A percentile compares a stretch with the other conserved stretches of the same genome.
Conservation (phyloP, 768 basidiomycete genomes). For the Glaciozyma antarctica region DNA sequence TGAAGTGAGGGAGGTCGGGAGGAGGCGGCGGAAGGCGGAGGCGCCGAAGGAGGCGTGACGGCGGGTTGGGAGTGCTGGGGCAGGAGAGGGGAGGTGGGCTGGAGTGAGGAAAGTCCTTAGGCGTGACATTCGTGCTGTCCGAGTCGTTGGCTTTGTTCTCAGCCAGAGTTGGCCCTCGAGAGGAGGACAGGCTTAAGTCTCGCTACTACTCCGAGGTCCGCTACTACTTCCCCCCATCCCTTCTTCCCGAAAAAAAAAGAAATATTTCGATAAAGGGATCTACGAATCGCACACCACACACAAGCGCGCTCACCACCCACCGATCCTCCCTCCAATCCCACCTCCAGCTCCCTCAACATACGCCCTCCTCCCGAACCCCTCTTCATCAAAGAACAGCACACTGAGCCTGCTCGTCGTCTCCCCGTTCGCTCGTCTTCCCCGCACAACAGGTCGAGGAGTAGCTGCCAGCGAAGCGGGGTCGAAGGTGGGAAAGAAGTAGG, state of each 20-base stretch:
- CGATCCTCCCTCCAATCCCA: neutral
- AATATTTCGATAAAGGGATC: no score
- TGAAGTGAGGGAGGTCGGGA: conserved; percentile 1
- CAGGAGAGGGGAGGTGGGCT: no score
- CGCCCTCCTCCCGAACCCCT: neutral
- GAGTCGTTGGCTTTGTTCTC: no score
- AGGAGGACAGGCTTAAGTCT: no score
- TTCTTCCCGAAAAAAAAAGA: no score
- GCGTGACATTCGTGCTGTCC: no score
- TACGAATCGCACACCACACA: no score
- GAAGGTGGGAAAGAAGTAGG: neutral
- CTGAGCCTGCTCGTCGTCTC: neutral
- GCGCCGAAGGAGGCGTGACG: conserved; percentile 17
- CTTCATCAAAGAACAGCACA: neutral
- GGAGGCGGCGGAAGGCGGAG: conserved; percentile 10
- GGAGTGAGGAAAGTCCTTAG: no score
- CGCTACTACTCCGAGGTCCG: no score
- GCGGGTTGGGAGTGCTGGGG: neutral
- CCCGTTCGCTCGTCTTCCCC: neutral
- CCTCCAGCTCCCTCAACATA: neutral
- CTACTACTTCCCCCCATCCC: no score
- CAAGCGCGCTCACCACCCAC: no score
- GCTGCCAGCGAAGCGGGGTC: neutral
- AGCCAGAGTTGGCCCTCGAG: no score
- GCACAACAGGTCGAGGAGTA: neutral